Percentiles rank a stretch among this genome's conserved stretches.
Conservation (phyloP, 805 yeast species). For the Zygosaccharomyces kombuchaensis region DNA sequence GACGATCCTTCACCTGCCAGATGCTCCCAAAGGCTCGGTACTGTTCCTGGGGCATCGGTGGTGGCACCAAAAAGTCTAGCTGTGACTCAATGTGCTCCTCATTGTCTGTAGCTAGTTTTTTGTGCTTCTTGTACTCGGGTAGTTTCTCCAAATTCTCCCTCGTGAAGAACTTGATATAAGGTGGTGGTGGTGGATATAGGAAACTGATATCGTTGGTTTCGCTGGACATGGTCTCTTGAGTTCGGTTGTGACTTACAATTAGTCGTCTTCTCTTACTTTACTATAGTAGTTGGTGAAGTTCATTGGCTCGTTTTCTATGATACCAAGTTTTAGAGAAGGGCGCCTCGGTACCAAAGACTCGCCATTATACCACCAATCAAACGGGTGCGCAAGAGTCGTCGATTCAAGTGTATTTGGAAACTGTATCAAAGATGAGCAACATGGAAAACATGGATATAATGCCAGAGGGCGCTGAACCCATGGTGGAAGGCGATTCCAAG, state of each 20-base stretch:
- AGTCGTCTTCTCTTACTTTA: not conserved
- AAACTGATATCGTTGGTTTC: conserved; percentile 48
- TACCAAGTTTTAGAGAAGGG: not conserved
- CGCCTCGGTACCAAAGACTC: not conserved
- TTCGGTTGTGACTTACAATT: not conserved
- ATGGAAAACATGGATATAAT: conserved; percentile 28
- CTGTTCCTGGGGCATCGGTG: conserved; percentile 55
- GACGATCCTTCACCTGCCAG: conserved; percentile 74
- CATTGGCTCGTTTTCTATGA: not conserved
- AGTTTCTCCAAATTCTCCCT: conserved; percentile 53
- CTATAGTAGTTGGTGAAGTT: not conserved
- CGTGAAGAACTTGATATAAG: conserved; percentile 70
- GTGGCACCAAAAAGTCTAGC: conserved; percentile 59
- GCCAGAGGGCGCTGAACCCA: conserved; percentile 11
- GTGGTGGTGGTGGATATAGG: conserved; percentile 93
- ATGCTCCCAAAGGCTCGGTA: conserved; percentile 87
- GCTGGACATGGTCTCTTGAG: conserved; percentile 9
- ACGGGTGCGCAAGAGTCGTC: not conserved
- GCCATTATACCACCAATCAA: not conserved
- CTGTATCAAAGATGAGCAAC: conserved; percentile 16
- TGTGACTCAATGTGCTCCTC: conserved; percentile 37
- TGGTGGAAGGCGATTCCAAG: conserved; percentile 13
- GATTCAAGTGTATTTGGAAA: not conserved
- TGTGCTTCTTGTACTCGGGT: conserved; percentile 22
- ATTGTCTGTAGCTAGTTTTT: conserved; percentile 26